Evolutionary conservation across 2,329 filamentous ascomycete genomes (phyloP).

Genomic region (Metarhizium humberi): DNA sequence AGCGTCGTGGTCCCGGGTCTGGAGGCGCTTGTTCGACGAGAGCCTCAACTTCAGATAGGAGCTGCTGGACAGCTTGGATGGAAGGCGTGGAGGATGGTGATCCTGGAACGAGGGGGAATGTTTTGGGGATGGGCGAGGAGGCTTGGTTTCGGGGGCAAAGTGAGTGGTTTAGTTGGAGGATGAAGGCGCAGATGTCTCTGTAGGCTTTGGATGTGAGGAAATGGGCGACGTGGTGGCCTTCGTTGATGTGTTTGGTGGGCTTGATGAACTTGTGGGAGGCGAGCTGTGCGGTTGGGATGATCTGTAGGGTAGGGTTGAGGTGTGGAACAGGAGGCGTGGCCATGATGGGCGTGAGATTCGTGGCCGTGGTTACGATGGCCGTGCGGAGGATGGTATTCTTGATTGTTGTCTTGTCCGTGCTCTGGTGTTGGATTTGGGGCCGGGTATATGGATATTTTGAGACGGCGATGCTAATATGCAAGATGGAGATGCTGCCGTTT

Average conservation of each 20-base stretch:
- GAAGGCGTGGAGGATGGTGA: slow-evolving; percentile 35
- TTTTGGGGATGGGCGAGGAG: slow-evolving; percentile 20
- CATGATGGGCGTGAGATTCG: neutral
- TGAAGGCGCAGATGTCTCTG: slow-evolving; percentile 74
- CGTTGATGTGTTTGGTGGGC: slow-evolving; percentile 76
- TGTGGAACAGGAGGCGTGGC: neutral
- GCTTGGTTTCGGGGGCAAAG: slow-evolving; percentile 62
- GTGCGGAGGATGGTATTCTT: neutral
- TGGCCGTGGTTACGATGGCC: neutral
- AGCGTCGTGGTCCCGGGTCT: slow-evolving; percentile 75
- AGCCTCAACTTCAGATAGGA: slow-evolving; percentile 55
- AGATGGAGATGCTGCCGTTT: neutral
- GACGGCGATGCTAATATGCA: neutral
- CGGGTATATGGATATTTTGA: too few relatives aligned
- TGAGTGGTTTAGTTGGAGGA: slow-evolving; percentile 82
- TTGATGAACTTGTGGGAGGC: slow-evolving; percentile 44
- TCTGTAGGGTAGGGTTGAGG: slow-evolving; percentile 25
- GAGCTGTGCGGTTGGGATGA: slow-evolving; percentile 38
- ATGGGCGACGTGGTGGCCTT: slow-evolving; percentile 67
- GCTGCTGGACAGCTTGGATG: slow-evolving; percentile 52
- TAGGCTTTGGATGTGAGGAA: slow-evolving; percentile 81
- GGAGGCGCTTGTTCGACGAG: slow-evolving; percentile 75
- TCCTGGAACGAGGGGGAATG: slow-evolving; percentile 32
- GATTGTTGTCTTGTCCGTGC: neutral
- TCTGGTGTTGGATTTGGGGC: neutral